A percentile compares a stretch with the other conserved stretches of the same genome.
Conservation (phyloP, 139 green algal genomes). For the Astrephomene gubernaculifera region DNA sequence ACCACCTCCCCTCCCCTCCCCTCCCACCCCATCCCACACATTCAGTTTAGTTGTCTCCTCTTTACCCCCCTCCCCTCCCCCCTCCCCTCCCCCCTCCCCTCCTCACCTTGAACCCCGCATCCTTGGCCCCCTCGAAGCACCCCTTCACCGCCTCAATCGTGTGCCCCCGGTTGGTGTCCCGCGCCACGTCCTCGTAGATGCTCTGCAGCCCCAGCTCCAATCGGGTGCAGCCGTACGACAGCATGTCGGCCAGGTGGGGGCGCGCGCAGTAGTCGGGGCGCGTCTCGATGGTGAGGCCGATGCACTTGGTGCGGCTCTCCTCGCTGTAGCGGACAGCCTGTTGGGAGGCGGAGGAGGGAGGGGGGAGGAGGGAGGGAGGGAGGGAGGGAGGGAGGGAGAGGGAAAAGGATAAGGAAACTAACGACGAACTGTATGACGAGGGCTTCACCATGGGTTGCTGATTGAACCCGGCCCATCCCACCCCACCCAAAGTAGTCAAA, state of each 20-base stretch:
- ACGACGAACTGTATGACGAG: too few species aligned
- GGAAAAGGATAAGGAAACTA: too few species aligned
- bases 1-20: too few species aligned
- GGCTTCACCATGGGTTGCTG: too few species aligned
- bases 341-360: slow-evolving; percentile 39
- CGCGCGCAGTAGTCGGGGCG: slow-evolving; percentile 93
- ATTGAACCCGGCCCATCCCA: too few species aligned
- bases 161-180: slow-evolving; percentile 94
- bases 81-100: too few species aligned
- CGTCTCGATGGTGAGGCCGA: slow-evolving; percentile 98
- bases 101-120: slow-evolving; percentile 92
- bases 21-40: too few species aligned
- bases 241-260: slow-evolving; percentile 82
- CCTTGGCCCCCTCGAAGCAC: slow-evolving; percentile 95
- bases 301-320: slow-evolving; percentile 88
- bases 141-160: slow-evolving; percentile 85
- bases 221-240: slow-evolving; percentile 93
- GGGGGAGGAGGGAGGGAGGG: not conserved
- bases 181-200: slow-evolving; percentile 96
- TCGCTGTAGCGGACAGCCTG: slow-evolving; percentile 71
- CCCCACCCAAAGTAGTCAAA: too few species aligned
- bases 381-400: too few species aligned
- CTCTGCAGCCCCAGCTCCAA: slow-evolving; percentile 97
- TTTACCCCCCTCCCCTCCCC: too few species aligned
- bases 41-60: too few species aligned